Evolutionary conservation across 2,329 filamentous ascomycete species (phyloP), one percentile per base, ranked within the genome.

Genomic region (Madurella fahalii): DNA sequence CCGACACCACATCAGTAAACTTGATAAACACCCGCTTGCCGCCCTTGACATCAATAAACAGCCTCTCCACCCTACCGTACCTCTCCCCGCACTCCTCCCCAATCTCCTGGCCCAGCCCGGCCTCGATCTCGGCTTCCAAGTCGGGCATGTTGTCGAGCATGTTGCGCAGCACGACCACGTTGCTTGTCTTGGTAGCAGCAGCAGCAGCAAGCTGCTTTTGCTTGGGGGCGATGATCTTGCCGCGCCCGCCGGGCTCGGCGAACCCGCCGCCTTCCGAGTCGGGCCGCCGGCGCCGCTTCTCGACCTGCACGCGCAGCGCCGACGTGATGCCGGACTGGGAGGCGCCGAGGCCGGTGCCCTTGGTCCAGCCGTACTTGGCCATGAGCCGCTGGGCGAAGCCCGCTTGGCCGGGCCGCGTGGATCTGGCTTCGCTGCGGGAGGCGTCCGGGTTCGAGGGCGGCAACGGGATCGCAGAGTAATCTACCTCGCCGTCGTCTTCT

Each of bases 351-450:
- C 94, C 94, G 58, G 86, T 81, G 20, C 94, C 94, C 65, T 92
- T 87, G 37, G 85, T 86, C 89, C 92, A 97, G 52, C 94, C 94
- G 72, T 96, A 94, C 69, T 96, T 97, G 58, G 84, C 82, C 84
- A 99, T 90, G 53, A 97, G 81, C 34, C 91, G 87, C 61, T 91
- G 83, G 0, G 90, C 94, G 69, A 96, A 96, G 49, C 86, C 89
- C 60, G 85, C 82, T 69, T 95, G 89, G 15, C 90, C 90, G 0
- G 91, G 90, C 2, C 85, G 83, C 53, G 76, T 82, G 41, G 17
- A 61, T 64, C 30, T 64, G 62, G 25, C 53, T 43, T 40, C 74
- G 69, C 8, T 66, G 34, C 13, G 34, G 34, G 13, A 15, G 4
- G 4, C 4, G 11, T 37, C 34, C 63, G 65, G 67, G 30, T 71